Percentiles rank a stretch among this genome's conserved stretches.
These are phyloP conservation scores for Penicillium paneum DNA, from an alignment of 2,329 filamentous ascomycete genomes.

Conservation along the genomic window DNA sequence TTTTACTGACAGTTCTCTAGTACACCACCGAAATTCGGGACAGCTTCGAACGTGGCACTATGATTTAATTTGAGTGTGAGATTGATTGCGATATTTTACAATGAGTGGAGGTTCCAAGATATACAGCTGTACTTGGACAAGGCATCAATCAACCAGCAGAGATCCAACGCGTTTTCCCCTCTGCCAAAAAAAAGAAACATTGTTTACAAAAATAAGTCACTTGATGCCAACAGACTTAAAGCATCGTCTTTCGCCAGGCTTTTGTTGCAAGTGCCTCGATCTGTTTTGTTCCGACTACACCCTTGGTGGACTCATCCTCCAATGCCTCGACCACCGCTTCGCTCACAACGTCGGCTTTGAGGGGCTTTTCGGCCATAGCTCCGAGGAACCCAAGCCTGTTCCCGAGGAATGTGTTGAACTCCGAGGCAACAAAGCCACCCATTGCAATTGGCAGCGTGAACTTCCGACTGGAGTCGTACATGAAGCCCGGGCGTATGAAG, in stretches of 20 bases:
- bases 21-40: slow-evolving; percentile 96
- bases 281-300: slow-evolving; percentile 71
- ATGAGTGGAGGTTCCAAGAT: slow-evolving; percentile 11
- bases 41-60: slow-evolving; percentile 94
- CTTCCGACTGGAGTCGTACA: slow-evolving; percentile 79
- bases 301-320: slow-evolving; percentile 67
- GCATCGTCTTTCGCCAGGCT: slow-evolving; percentile 87
- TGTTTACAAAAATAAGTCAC: slow-evolving; percentile 6
- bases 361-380: slow-evolving; percentile 75
- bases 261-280: slow-evolving; percentile 79
- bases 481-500: slow-evolving; percentile 80
- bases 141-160: slow-evolving; percentile 1
- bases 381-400: slow-evolving; percentile 78
- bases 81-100: slow-evolving; percentile 21
- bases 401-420: slow-evolving; percentile 74
- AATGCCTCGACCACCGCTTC: slow-evolving; percentile 88
- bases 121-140: slow-evolving; percentile 1
- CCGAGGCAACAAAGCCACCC: slow-evolving; percentile 67
- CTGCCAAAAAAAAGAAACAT: not conserved
- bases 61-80: slow-evolving; percentile 62
- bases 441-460: slow-evolving; percentile 84
- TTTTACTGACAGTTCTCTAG: slow-evolving; percentile 33
- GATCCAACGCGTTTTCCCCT: slow-evolving; percentile 3
- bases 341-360: slow-evolving; percentile 82
- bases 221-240: slow-evolving; percentile 49